Conservation (phyloP, 441 rosid genomes). For the Pelargonium fulgidum region DNA sequence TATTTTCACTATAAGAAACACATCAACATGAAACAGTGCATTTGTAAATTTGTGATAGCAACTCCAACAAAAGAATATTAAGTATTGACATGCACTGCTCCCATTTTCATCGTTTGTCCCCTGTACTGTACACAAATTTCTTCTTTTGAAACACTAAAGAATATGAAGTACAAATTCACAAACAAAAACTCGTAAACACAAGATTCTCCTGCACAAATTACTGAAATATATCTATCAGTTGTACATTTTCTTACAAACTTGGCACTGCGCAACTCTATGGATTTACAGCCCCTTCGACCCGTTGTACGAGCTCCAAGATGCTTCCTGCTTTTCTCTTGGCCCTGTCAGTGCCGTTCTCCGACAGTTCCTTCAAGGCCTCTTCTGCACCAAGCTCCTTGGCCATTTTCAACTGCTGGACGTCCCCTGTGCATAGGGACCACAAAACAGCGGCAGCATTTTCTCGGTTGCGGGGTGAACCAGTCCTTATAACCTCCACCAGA, state of each 20-base stretch:
- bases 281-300: slow-evolving; percentile 30
- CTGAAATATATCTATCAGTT: not conserved
- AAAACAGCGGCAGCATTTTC: slow-evolving; percentile 82
- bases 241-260: not conserved
- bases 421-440: slow-evolving; percentile 72
- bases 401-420: slow-evolving; percentile 50
- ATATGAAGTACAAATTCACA: not conserved
- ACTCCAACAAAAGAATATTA: too few relatives aligned
- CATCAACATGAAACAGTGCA: too few relatives aligned
- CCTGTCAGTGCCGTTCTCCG: slow-evolving; percentile 82
- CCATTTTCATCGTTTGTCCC: too few relatives aligned
- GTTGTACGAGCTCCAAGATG: slow-evolving; percentile 69
- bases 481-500: slow-evolving; percentile 65
- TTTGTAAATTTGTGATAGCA: too few relatives aligned
- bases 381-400: slow-evolving; percentile 71
- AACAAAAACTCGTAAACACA: not conserved
- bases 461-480: slow-evolving; percentile 87
- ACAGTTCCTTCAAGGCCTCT: slow-evolving; percentile 66
- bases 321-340: slow-evolving; percentile 92
- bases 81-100: too few relatives aligned
- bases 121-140: too few relatives aligned
- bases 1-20: too few relatives aligned
- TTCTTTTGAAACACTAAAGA: slow-evolving; percentile 7
- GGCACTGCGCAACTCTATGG: not conserved
- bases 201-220: not conserved